A percentile compares a stretch with the other conserved stretches of the same genome.
phyloP scores from a whole-genome alignment of 257 asterid genomes.

The Scutellaria minor region DNA sequence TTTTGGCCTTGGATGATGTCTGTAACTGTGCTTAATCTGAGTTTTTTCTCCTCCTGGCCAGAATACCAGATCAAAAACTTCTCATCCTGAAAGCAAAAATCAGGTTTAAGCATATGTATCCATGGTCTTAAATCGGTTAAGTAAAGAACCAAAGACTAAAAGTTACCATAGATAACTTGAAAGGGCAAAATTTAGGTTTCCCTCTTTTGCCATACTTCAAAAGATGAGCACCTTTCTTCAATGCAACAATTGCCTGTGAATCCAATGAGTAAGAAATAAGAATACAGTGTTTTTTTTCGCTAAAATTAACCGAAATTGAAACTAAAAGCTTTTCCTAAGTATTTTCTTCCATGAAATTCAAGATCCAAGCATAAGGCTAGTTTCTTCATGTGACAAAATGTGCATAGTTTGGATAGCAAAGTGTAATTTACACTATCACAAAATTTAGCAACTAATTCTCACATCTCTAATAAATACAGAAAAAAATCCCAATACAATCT shows the following conservation, averaged over 20 bases:
- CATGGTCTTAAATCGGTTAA: neutral
- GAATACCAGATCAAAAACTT: slow-evolving; percentile 34
- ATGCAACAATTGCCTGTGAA: slow-evolving; percentile 36
- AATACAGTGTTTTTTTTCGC: no score
- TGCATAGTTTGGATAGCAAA: no score
- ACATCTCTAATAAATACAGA: no score
- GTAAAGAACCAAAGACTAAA: neutral
- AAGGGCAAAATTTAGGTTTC: slow-evolving; percentile 32
- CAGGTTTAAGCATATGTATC: neutral
- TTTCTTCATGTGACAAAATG: no score
- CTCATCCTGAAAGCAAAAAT: slow-evolving; percentile 23
- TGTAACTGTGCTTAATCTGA: slow-evolving; percentile 32
- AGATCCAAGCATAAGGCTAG: neutral
- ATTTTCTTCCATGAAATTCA: neutral
- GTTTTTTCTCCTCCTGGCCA: slow-evolving; percentile 31
- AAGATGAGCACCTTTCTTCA: slow-evolving; percentile 38
- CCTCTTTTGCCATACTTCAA: slow-evolving; percentile 31
- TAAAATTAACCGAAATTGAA: no score
- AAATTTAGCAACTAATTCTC: neutral
- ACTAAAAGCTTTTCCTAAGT: no score
- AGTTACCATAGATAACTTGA: slow-evolving; percentile 35
- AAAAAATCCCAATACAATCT: no score
- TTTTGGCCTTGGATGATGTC: slow-evolving; percentile 30
- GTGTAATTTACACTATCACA: neutral
- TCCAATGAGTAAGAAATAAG: neutral